Base-by-base conservation (phyloP, 768 basidiomycete genomes). In the Phlegmacium glaucopus region DNA sequence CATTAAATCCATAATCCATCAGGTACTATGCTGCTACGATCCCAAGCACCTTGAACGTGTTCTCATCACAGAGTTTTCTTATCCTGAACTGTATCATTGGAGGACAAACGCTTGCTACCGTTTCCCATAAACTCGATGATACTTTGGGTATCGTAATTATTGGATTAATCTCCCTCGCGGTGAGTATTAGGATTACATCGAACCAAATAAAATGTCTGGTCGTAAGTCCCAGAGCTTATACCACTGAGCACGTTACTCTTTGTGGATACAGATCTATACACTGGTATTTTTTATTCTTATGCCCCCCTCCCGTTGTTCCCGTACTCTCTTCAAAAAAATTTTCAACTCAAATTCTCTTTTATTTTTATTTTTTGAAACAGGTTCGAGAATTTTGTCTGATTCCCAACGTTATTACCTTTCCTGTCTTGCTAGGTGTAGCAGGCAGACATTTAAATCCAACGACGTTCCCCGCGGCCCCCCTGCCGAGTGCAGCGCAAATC, bases 41-140 rank as follows among this genome's bases (percentile, higher is more conserved):
- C 16, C 74, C 74, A 12, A 79, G 78, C 50, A 56, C 74, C 39
- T 64, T 85, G 49, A 87, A 87, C 55, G 74, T 83, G 38, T 57
- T 80, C 42, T 78, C 80, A 0, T 69, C 79, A 56, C 72, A 81
- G 61, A 82, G 83, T 3, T 88, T 83, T 61, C 71, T 83, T 44
- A 79, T 85, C 34, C 66, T 87, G 43, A 81, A 82, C 43, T 77
- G 76, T 49, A 86, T 89, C 50, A 72, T 85, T 27, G 87, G 83
- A 2, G 87, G 84, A 1, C 84, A 87, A 57, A 72, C 80, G 2
- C 69, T 89, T 13, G 72, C 82, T 2, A 76, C 79, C 1, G 77
- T 82, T 8, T 76, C 79, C 9, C 36, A 57, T 37, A 61, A 61
- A 30, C 53, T 73, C 15, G 60, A 70, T 45, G 68, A 65, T 37